Percentiles rank a stretch among this genome's conserved stretches.
These are phyloP conservation scores for Coriaria nepalensis DNA, from an alignment of 306 rosid species.

Conservation along the genomic window DNA sequence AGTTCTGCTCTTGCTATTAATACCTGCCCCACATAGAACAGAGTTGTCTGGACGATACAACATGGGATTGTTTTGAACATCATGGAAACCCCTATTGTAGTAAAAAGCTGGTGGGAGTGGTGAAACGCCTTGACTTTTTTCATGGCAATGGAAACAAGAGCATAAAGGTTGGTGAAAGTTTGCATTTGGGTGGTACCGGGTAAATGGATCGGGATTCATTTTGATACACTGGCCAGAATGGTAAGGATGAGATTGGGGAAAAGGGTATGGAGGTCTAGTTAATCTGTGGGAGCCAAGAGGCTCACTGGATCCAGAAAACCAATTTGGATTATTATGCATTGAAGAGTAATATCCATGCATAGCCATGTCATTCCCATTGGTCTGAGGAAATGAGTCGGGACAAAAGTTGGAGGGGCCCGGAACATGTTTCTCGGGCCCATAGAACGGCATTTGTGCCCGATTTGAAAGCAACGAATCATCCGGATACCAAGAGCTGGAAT, in stretches of 20 bases:
- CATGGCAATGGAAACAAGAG: conserved; percentile 60
- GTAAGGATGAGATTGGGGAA: conserved; percentile 49
- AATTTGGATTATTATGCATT: conserved; percentile 43
- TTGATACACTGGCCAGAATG: conserved; percentile 49
- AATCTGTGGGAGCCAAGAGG: conserved; percentile 42
- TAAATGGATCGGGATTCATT: conserved; percentile 33
- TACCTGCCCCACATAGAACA: conserved; percentile 32
- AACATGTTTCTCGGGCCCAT: conserved; percentile 36
- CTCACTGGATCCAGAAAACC: conserved; percentile 50
- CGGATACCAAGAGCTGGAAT: conserved; percentile 33
- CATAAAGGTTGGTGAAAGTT: conserved; percentile 66
- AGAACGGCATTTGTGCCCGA: conserved; percentile 35
- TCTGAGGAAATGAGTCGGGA: conserved; percentile 47
- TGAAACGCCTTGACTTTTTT: conserved; percentile 36
- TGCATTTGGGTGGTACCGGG: conserved; percentile 36
- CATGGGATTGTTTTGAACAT: conserved; percentile 39
- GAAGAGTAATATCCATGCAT: conserved; percentile 34
- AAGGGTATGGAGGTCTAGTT: conserved; percentile 35
- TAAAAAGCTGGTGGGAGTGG: conserved; percentile 38
- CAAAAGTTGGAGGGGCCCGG: conserved; percentile 37
- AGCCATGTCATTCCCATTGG: conserved; percentile 42
- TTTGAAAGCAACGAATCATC: conserved; percentile 37
- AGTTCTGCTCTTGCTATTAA: conserved; percentile 38
- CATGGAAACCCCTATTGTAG: conserved; percentile 40
- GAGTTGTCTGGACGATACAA: conserved; percentile 37